Conservation (phyloP, 2,329 filamentous ascomycete genomes). For the Shiraia sp. region DNA sequence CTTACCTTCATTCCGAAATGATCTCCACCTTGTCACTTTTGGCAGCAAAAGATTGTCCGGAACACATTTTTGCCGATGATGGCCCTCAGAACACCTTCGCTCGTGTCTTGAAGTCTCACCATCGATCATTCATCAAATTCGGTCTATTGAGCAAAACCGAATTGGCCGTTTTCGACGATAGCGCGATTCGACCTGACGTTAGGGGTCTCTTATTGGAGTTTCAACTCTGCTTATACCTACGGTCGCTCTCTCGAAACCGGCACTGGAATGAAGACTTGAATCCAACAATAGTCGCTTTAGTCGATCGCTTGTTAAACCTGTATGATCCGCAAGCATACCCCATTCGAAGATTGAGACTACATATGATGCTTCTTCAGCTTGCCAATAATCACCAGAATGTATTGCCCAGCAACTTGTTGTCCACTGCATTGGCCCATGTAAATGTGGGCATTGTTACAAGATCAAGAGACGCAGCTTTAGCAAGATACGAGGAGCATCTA, state of each 20-base stretch:
- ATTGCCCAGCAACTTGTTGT: conserved; percentile 37
- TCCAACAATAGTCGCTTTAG: conserved; percentile 24
- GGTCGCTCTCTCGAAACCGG: conserved; percentile 34
- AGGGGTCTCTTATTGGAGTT: conserved; percentile 49
- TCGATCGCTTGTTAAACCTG: conserved; percentile 27
- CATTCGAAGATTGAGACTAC: conserved; percentile 35
- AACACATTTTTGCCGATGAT: conserved; percentile 57
- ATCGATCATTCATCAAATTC: conserved; percentile 54
- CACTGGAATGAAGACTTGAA: conserved; percentile 34
- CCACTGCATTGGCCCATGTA: conserved; percentile 1
- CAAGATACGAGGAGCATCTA: conserved; percentile 40
- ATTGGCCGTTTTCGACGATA: conserved; percentile 46
- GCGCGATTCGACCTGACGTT: conserved; percentile 25
- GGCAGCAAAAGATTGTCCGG: conserved; percentile 56
- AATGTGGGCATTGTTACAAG: conserved; percentile 1
- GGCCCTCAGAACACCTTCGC: conserved; percentile 59
- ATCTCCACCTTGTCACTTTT: conserved; percentile 58
- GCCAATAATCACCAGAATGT: conserved; percentile 65
- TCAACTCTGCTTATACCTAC: conserved; percentile 43
- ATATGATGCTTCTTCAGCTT: conserved; percentile 33
- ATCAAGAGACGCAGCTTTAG: conserved; percentile 40
- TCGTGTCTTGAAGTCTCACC: conserved; percentile 62
- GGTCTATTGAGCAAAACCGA: conserved; percentile 57
- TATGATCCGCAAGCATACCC: conserved; percentile 36
- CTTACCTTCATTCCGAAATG: conserved; percentile 62